Percentiles rank a stretch among this genome's conserved stretches.
Evolutionary conservation across 768 basidiomycete genomes (phyloP).

Genomic region (Psilocybe azurescens): DNA sequence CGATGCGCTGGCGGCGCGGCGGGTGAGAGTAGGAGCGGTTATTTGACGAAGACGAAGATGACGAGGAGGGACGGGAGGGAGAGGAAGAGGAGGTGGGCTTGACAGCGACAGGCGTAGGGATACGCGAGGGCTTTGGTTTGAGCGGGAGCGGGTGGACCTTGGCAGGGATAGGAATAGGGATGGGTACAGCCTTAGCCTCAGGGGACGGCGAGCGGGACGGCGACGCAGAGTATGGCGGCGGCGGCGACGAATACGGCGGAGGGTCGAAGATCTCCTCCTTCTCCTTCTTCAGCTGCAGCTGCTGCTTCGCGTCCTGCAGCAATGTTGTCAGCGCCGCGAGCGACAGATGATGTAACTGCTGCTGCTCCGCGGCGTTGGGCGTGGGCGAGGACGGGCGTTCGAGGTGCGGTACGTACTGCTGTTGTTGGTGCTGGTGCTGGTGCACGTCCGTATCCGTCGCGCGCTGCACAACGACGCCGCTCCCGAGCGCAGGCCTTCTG

Average conservation of each 20-base stretch:
- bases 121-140: neutral
- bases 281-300: neutral
- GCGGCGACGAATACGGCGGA: conserved; percentile 12
- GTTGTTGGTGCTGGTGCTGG: neutral
- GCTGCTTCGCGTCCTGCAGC: conserved; percentile 4
- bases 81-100: neutral
- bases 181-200: neutral
- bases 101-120: neutral
- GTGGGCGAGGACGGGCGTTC: neutral
- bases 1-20: conserved; percentile 14
- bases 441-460: neutral
- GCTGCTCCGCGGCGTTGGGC: neutral
- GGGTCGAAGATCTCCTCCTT: conserved; percentile 1
- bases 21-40: neutral
- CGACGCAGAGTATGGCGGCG: conserved; percentile 17
- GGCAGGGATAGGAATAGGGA: conserved; percentile 4
- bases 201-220: neutral
- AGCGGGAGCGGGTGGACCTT: neutral
- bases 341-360: neutral
- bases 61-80: neutral
- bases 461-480: neutral
- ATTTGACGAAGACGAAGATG: neutral
- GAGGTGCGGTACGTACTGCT: neutral
- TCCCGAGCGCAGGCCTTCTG: neutral
- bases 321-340: neutral